Evolutionary conservation across 768 basidiomycete genomes (phyloP), one percentile per base, ranked within the genome.

Genomic region (Lactarius indigo): DNA sequence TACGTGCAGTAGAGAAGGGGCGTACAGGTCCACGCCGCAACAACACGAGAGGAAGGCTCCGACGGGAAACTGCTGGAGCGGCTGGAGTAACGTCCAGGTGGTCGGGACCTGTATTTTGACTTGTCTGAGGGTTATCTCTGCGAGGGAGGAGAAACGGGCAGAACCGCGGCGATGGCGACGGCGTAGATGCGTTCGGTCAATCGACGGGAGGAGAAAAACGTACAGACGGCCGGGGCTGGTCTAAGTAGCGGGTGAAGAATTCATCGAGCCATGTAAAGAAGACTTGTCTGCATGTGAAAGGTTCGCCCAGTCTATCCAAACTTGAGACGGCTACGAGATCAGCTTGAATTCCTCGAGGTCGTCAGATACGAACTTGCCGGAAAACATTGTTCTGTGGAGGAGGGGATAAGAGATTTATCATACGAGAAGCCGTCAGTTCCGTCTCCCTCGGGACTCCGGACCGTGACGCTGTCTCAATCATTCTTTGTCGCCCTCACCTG

Each of bases 251-350:
- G 18, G 84, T 81, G 72, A 93, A 93, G 76, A 87, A 92, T 72
- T 92, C 91, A 73, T 93, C 91, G 26, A 93, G 79, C 90, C 91
- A 92, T 66, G 76, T 76, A 75, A 92, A 93, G 73, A 93, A 89
- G 30, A 79, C 84, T 35, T 92, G 72, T 93, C 90, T 73, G 87
- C 81, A 26, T 74, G 72, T 2, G 85, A 83, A 57, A 93, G 79
- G 74, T 89, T 86, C 6, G 80, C 75, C 91, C 91, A 93, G 73
- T 91, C 86, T 35, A 92, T 84, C 47, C 58, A 68, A 37, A 31
- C 9, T 37, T 3, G 66, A 59, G 42, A 67, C 68, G 61, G 28
- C 13, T 23, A 50, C 7, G 44, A 30, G 2, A 31, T 57, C 30
- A 41, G 30, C 26, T 31, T 28, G 18, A 18, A 23, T 26, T 15